phyloP scores from a whole-genome alignment of 371 early-diverging fungal species.

The Sporodiniella umbellata region DNA sequence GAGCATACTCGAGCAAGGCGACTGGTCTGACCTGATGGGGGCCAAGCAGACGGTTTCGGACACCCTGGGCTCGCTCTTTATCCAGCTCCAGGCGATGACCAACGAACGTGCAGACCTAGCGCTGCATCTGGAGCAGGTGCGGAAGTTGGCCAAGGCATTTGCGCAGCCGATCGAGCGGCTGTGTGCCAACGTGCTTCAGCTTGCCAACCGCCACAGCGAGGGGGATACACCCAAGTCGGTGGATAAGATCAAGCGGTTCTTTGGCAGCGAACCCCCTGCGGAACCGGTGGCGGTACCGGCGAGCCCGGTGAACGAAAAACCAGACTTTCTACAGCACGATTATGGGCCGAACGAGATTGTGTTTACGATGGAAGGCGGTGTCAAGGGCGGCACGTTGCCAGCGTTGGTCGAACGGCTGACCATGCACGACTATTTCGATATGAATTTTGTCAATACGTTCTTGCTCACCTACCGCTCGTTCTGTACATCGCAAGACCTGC shows the following conservation, averaged over 20 bases:
- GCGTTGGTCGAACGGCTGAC: conserved; percentile 87
- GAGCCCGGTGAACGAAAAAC: conserved; percentile 3
- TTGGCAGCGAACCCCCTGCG: conserved; percentile 54
- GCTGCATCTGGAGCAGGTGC: conserved; percentile 3
- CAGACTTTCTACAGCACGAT: conserved; percentile 69
- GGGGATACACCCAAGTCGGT: conserved; percentile 16
- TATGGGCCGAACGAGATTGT: conserved; percentile 72
- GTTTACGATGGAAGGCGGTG: conserved; percentile 78
- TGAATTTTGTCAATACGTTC: conserved; percentile 78
- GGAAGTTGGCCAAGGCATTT: conserved; percentile 11
- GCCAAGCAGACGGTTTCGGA: conserved; percentile 47
- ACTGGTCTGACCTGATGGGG: conserved; percentile 2
- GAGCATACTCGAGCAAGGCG: conserved; percentile 1
- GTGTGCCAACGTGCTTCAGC: conserved; percentile 11
- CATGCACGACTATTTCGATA: conserved; percentile 72
- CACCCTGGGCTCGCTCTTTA: conserved; percentile 60
- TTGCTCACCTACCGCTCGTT: conserved; percentile 89
- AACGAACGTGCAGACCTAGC: conserved; percentile 9
- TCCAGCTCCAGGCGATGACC: conserved; percentile 57
- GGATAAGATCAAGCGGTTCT: conserved; percentile 55
- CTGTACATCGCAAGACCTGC: conserved; percentile 64
- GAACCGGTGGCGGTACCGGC: conserved; percentile 11
- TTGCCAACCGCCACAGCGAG: conserved; percentile 10
- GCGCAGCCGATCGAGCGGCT: conserved; percentile 16
- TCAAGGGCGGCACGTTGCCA: conserved; percentile 82